These are phyloP conservation scores for Backusella sp. DNA, from an alignment of 192 early-diverging fungal genomes.

Conservation along the genomic window DNA sequence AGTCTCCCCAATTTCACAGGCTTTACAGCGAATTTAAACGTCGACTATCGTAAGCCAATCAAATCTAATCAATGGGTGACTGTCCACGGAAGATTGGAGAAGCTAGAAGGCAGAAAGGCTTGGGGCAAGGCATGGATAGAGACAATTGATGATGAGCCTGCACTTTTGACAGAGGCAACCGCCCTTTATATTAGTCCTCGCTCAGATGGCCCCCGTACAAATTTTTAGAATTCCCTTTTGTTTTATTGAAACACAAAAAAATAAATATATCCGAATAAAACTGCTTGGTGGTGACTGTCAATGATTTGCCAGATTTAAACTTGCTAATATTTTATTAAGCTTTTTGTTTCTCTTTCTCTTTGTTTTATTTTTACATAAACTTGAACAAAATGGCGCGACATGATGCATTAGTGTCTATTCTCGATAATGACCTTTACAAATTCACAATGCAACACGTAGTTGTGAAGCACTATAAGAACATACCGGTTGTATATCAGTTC, in stretches of 20 bases:
- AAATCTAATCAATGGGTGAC: slow-evolving; percentile 29
- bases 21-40: slow-evolving; percentile 35
- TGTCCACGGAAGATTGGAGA: slow-evolving; percentile 20
- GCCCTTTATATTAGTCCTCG: slow-evolving; percentile 33
- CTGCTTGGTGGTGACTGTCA: neutral
- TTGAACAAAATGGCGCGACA: neutral
- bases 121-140: slow-evolving; percentile 32
- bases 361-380: neutral
- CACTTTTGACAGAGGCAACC: slow-evolving; percentile 23
- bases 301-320: neutral
- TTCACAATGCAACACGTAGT: slow-evolving; percentile 82
- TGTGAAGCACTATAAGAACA: slow-evolving; percentile 64
- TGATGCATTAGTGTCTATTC: slow-evolving; percentile 47
- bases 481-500: slow-evolving; percentile 60
- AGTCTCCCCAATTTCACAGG: slow-evolving; percentile 30
- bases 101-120: slow-evolving; percentile 30
- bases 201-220: slow-evolving; percentile 9
- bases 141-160: slow-evolving; percentile 12
- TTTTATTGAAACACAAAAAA: neutral
- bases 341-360: neutral
- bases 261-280: neutral
- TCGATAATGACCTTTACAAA: slow-evolving; percentile 86
- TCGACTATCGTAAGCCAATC: slow-evolving; percentile 31
- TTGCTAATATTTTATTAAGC: neutral
- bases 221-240: slow-evolving; percentile 3